Base-by-base conservation (phyloP, 75 land plant genomes). In the Adiantum capillusveneris region DNA sequence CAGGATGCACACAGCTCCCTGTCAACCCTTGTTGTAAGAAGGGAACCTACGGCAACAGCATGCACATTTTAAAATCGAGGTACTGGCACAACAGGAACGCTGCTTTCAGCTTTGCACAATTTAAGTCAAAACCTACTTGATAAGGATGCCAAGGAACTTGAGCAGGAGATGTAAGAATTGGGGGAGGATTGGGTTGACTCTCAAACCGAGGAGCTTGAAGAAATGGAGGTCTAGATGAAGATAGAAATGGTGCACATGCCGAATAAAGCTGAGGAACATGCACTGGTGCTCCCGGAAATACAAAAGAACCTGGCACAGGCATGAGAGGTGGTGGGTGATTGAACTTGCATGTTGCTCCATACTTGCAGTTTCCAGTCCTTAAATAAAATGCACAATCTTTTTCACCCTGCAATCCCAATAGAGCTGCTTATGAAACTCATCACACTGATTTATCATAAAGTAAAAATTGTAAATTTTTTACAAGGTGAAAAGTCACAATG, bases 121-220 rank as follows among this genome's bases (percentile, higher is more conserved):
- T 59, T 67, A 58, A 63, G 55, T 18, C 46, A 0, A 0, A 67
- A 81, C 44, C 3, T 59, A 87, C 90, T 67, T 64, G 76, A 44
- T 80, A 87, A 25, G 79, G 56, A 53, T 60, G 73, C 86, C 86
- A 86, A 14, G 83, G 74, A 65, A 87, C 80, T 16, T 78, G 71
- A 19, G 76, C 20, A 28, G 77, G 27, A 39, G 79, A 44, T 30
- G 81, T 42, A 42, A 81, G 67, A 51, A 74, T 74, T 60, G 84
- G 67, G 12, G 50, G 58, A 7, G n/a, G 1, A 34, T 67, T 81
- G 51, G 81, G n/a, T n/a, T n/a, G 58, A 22, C 84, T 81, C 39
- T 63, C 78, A 30, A 76, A 43, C 39, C 82, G 78, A 13, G 87
- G 72, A 13, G 73, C 55, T 54, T 74, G 70, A 41, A 80, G 34